Percentiles rank a stretch among this genome's conserved stretches.
These are phyloP conservation scores for Alternaria conjuncta DNA, from an alignment of 2,329 filamentous ascomycete species.

Conservation along the genomic window DNA sequence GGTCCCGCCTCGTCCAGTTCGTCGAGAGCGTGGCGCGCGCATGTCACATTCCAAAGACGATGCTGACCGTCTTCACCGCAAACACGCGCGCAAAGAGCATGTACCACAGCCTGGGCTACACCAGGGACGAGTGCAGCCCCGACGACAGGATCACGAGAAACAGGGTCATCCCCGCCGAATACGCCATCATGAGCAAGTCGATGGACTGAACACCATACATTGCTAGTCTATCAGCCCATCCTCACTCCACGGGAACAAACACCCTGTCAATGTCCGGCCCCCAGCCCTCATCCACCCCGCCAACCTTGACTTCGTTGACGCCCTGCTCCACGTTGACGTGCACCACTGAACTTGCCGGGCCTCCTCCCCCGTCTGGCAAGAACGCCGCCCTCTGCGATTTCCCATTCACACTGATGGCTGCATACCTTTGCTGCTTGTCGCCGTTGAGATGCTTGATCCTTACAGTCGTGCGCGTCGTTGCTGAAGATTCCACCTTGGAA, in stretches of 20 bases:
- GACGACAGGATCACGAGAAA: conserved; percentile 47
- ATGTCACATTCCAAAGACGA: conserved; percentile 68
- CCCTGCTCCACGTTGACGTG: conserved; percentile 58
- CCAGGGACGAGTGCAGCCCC: conserved; percentile 61
- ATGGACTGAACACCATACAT: not conserved
- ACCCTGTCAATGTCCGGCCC: conserved; percentile 63
- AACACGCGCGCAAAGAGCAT: conserved; percentile 66
- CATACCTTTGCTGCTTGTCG: conserved; percentile 60
- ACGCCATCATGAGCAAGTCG: conserved; percentile 38
- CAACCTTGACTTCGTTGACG: conserved; percentile 58
- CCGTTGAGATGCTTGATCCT: conserved; percentile 64
- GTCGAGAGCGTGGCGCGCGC: conserved; percentile 61
- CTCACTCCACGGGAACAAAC: conserved; percentile 55
- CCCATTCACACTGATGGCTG: conserved; percentile 64
- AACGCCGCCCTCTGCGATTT: conserved; percentile 61
- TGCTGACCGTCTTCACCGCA: conserved; percentile 74
- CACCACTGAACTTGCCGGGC: conserved; percentile 56
- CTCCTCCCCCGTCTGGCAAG: conserved; percentile 56
- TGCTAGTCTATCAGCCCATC: not conserved
- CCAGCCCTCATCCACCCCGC: conserved; percentile 51
- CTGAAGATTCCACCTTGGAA: conserved; percentile 52
- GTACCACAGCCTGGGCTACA: conserved; percentile 67
- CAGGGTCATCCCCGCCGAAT: conserved; percentile 30
- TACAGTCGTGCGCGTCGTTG: conserved; percentile 58
- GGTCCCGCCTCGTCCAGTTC: conserved; percentile 64